Percentiles rank a stretch among this genome's conserved stretches.
These are phyloP conservation scores for Vitis labrusca DNA, from an alignment of 164 flowering plant species.

Conservation along the genomic window DNA sequence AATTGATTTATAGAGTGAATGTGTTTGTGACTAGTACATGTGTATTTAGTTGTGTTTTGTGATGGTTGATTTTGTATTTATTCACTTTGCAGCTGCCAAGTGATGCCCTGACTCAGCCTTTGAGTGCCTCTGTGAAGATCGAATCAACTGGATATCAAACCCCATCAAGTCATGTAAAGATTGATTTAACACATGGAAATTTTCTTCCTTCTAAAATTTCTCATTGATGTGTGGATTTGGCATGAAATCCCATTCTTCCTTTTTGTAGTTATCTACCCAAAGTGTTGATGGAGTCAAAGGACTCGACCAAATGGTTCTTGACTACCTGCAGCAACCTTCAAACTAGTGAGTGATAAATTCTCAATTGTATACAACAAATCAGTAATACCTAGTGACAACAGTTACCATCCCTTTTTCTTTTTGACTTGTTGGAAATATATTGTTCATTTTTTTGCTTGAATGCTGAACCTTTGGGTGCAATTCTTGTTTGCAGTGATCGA, in stretches of 20 bases:
- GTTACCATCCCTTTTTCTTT: too few species aligned
- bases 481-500: slow-evolving; percentile 33
- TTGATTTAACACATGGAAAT: background rate
- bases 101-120: slow-evolving; percentile 22
- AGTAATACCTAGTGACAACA: too few species aligned
- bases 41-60: slow-evolving; percentile 1
- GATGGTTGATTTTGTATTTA: background rate
- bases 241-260: background rate
- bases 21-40: background rate
- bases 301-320: slow-evolving; percentile 51
- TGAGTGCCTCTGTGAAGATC: slow-evolving; percentile 26
- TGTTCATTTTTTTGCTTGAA: too few species aligned
- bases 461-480: background rate
- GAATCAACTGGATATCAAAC: slow-evolving; percentile 33
- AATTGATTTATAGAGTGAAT: slow-evolving; percentile 6
- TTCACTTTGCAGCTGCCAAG: slow-evolving; percentile 28
- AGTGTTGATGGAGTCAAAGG: slow-evolving; percentile 46
- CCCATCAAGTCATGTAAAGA: slow-evolving; percentile 31
- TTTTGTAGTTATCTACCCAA: slow-evolving; percentile 36
- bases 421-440: too few species aligned
- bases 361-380: background rate
- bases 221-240: background rate
- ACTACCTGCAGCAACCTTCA: slow-evolving; percentile 53
- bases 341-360: slow-evolving; percentile 40
- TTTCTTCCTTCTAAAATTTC: background rate